Evolutionary conservation across 805 yeast species (phyloP).

Genomic region (Citeromyces matritensis): DNA sequence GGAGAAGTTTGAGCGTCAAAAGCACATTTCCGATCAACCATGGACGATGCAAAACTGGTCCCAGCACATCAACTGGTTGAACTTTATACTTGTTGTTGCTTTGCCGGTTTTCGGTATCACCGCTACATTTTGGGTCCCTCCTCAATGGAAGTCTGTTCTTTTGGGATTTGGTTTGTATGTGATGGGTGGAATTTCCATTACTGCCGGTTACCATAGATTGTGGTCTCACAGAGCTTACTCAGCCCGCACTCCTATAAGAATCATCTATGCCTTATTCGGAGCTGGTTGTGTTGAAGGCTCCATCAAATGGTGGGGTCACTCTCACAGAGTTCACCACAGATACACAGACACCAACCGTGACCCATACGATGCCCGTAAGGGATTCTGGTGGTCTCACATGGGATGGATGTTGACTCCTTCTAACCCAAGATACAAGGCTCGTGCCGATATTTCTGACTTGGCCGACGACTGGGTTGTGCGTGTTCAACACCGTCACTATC

Average conservation of each 20-base stretch:
- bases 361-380: constrained; percentile 76
- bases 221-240: constrained; percentile 67
- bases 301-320: constrained; percentile 81
- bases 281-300: constrained; percentile 79
- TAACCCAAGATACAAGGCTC: constrained; percentile 68
- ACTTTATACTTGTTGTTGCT: constrained; percentile 44
- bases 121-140: constrained; percentile 27
- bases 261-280: constrained; percentile 64
- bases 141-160: constrained; percentile 27
- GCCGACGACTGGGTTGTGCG: constrained; percentile 67
- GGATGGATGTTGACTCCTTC: constrained; percentile 80
- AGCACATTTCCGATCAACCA: constrained; percentile 65
- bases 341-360: constrained; percentile 75
- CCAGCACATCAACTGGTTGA: constrained; percentile 67
- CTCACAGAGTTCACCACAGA: constrained; percentile 78
- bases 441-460: constrained; percentile 73
- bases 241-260: constrained; percentile 42
- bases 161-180: constrained; percentile 37
- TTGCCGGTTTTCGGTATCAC: constrained; percentile 42
- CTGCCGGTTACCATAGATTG: constrained; percentile 75
- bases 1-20: constrained; percentile 20
- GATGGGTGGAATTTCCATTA: constrained; percentile 62
- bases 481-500: constrained; percentile 71
- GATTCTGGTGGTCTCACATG: constrained; percentile 74
- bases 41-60: constrained; percentile 67